A percentile compares a stretch with the other conserved stretches of the same genome.
phyloP scores from a whole-genome alignment of 106 monocot species.

The Acanthochlamys bracteata region DNA sequence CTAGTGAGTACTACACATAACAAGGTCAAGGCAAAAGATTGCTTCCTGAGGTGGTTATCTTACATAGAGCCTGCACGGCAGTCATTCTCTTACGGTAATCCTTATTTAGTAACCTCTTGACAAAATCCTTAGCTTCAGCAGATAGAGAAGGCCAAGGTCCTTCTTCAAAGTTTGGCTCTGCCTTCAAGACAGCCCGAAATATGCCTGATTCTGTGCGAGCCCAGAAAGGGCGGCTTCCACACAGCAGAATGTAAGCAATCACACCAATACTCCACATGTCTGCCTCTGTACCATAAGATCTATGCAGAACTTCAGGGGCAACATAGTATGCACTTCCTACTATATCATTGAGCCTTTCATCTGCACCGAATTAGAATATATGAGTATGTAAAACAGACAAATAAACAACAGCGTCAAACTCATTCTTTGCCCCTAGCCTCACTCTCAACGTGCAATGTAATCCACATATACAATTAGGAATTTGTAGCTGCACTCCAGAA shows the following conservation, averaged over 20 bases:
- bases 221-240: conserved; percentile 95
- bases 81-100: conserved; percentile 83
- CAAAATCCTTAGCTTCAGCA: conserved; percentile 44
- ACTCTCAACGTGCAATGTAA: too few relatives aligned
- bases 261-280: conserved; percentile 99
- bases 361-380: conserved; percentile 23
- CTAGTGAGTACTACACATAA: too few relatives aligned
- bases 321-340: conserved; percentile 99
- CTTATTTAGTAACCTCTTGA: conserved; percentile 59
- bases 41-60: conserved; percentile 2
- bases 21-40: neutral
- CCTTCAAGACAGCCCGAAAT: conserved; percentile 88
- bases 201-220: conserved; percentile 96
- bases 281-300: conserved; percentile 94
- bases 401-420: too few relatives aligned
- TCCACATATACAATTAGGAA: too few relatives aligned
- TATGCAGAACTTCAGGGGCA: conserved; percentile 93
- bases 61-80: conserved; percentile 65
- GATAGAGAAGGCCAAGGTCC: conserved; percentile 49
- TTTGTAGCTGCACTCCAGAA: too few relatives aligned
- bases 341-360: conserved; percentile 92
- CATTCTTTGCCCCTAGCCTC: too few relatives aligned
- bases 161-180: conserved; percentile 88
- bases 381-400: neutral
- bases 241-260: conserved; percentile 86